Conservation (phyloP, 345 rosid genomes). For the Citrus australasica region DNA sequence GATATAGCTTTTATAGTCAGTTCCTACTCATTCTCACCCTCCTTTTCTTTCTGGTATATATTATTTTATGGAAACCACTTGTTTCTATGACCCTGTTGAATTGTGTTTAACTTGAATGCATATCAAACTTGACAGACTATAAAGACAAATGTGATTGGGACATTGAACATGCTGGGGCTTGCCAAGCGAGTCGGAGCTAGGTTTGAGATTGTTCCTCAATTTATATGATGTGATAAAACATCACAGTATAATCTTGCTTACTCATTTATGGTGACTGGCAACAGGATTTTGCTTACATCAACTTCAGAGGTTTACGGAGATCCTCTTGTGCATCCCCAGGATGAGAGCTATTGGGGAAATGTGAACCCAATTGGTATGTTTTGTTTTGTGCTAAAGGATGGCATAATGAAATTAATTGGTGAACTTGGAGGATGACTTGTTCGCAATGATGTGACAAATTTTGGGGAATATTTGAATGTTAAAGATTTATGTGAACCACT, state of each 20-base stretch:
- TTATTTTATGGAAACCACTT: background rate
- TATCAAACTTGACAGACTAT: conserved; percentile 53
- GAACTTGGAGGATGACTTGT: background rate
- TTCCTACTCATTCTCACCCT: background rate
- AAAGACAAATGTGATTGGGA: conserved; percentile 95
- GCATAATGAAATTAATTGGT: background rate
- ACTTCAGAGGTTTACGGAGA: conserved; percentile 96
- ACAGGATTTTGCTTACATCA: conserved; percentile 87
- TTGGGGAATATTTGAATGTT: background rate
- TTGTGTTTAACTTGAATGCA: background rate
- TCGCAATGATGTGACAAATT: background rate
- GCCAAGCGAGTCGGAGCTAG: conserved; percentile 99
- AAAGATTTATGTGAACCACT: background rate
- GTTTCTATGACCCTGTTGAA: background rate
- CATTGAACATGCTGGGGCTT: conserved; percentile 93
- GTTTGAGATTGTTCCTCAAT: conserved; percentile 28
- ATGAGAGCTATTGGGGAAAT: conserved; percentile 93
- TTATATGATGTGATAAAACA: background rate
- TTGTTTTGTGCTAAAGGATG: background rate
- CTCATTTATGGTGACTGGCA: conserved; percentile 5
- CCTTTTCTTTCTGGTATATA: background rate
- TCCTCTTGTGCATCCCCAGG: conserved; percentile 89
- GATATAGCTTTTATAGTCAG: background rate
- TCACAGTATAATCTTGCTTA: background rate
- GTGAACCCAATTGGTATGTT: conserved; percentile 87